phyloP scores from a whole-genome alignment of 306 rosid genomes.

The Vachellia collinsii region DNA sequence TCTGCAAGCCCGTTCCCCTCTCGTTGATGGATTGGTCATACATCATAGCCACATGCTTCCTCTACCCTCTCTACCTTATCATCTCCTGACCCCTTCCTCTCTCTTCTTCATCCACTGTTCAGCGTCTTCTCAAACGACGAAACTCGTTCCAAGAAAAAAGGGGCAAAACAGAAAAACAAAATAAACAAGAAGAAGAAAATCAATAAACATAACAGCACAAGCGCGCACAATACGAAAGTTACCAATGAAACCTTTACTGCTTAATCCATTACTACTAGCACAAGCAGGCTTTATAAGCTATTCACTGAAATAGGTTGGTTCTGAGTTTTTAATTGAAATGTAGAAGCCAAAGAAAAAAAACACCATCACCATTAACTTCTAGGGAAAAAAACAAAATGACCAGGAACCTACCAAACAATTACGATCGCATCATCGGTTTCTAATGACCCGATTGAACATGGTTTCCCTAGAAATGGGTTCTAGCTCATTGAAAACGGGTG shows the following conservation, averaged over 20 bases:
- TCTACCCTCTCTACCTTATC: too few species aligned
- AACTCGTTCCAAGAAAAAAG: too few species aligned
- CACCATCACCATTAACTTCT: background rate
- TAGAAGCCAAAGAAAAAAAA: background rate
- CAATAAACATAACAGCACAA: background rate
- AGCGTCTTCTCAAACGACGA: too few species aligned
- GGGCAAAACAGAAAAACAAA: background rate
- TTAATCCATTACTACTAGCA: background rate
- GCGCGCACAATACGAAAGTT: too few species aligned
- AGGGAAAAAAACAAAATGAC: background rate
- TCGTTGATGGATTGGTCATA: too few species aligned
- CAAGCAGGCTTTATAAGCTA: background rate
- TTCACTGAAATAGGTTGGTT: too few species aligned
- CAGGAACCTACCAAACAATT: slow-evolving; percentile 48
- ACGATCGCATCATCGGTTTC: slow-evolving; percentile 43
- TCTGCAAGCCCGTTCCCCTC: too few species aligned
- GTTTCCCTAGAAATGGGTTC: slow-evolving; percentile 46
- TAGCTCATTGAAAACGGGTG: slow-evolving; percentile 52
- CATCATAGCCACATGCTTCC: too few species aligned
- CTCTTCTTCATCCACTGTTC: too few species aligned
- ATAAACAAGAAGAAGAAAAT: background rate
- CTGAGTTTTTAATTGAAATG: background rate
- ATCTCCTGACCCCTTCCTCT: too few species aligned
- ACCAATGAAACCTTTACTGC: background rate
- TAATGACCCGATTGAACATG: slow-evolving; percentile 53